Conservation (phyloP, 805 yeast species). For the Wickerhamiella hasegawae region DNA sequence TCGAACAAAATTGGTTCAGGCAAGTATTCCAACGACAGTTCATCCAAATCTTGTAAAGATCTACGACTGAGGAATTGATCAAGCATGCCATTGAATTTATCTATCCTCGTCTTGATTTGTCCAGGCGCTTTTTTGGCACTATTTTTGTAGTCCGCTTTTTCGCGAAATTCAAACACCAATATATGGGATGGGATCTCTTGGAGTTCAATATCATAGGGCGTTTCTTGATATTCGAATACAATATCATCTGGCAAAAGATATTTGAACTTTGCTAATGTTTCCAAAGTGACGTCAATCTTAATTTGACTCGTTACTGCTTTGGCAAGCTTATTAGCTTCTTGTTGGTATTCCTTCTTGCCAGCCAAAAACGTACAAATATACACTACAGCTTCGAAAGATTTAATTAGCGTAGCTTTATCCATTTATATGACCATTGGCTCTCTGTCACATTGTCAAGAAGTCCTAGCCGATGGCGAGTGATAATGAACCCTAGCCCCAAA, state of each 20-base stretch:
- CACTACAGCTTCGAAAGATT: constrained; percentile 1
- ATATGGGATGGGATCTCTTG: constrained; percentile 30
- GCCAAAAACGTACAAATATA: constrained; percentile 9
- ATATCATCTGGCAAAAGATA: constrained; percentile 53
- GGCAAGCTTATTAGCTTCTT: constrained; percentile 10
- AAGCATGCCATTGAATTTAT: constrained; percentile 8
- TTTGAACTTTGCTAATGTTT: constrained; percentile 51
- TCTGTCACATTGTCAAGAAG: background rate
- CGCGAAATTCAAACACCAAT: constrained; percentile 61
- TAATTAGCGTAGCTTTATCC: constrained; percentile 1
- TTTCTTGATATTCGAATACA: constrained; percentile 62
- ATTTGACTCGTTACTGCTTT: constrained; percentile 33
- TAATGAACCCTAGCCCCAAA: background rate
- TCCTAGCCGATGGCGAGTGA: background rate
- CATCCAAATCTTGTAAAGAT: constrained; percentile 2
- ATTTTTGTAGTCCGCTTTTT: constrained; percentile 31
- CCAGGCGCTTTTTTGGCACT: constrained; percentile 2
- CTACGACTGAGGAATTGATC: constrained; percentile 3
- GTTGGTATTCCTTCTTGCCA: constrained; percentile 4
- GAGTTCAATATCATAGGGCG: constrained; percentile 27
- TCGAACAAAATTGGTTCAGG: background rate
- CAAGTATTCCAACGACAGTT: background rate
- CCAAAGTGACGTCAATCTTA: constrained; percentile 22
- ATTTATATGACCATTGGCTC: background rate
- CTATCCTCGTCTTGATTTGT: constrained; percentile 8